phyloP scores from a whole-genome alignment of 352 stramenopile genomes.

The Albugo candida region DNA sequence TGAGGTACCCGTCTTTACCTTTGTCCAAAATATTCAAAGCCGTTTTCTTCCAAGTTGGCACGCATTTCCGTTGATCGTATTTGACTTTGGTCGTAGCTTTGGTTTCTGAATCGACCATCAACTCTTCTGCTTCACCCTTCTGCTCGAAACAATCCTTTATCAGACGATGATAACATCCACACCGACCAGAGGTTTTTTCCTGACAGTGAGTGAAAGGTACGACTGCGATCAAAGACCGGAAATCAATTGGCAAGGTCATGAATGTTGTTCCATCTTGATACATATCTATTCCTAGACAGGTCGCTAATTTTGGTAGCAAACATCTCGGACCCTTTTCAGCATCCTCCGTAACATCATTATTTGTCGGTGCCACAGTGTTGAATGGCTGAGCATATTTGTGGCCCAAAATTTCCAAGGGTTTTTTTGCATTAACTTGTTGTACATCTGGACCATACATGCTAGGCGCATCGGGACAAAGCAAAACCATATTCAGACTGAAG shows the following conservation, averaged over 20 bases:
- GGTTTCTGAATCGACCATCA: constrained; percentile 15
- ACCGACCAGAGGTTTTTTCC: constrained; percentile 31
- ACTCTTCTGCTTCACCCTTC: constrained; percentile 17
- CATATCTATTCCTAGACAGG: constrained; percentile 31
- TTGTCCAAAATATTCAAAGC: constrained; percentile 38
- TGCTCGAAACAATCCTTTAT: constrained; percentile 43
- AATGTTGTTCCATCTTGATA: constrained; percentile 26
- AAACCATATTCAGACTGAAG: constrained; percentile 51
- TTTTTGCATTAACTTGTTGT: constrained; percentile 2
- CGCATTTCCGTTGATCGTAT: constrained; percentile 48
- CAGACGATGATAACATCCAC: constrained; percentile 46
- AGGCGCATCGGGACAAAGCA: constrained; percentile 56
- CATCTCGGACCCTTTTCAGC: constrained; percentile 12
- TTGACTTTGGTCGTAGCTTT: constrained; percentile 11
- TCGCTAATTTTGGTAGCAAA: constrained; percentile 42
- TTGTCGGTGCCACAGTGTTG: too few relatives aligned
- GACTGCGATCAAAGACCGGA: constrained; percentile 36
- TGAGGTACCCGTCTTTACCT: constrained; percentile 27
- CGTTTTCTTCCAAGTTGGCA: constrained; percentile 22
- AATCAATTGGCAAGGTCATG: constrained; percentile 31
- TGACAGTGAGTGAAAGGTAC: constrained; percentile 59
- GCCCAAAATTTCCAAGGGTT: background rate
- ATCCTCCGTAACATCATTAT: constrained; percentile 4
- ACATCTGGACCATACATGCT: constrained; percentile 56
- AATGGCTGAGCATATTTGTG: constrained; percentile 1